Percentiles rank a stretch among this genome's conserved stretches.
Conservation (phyloP, 805 yeast species). For the Cyberlindnera japonica region DNA sequence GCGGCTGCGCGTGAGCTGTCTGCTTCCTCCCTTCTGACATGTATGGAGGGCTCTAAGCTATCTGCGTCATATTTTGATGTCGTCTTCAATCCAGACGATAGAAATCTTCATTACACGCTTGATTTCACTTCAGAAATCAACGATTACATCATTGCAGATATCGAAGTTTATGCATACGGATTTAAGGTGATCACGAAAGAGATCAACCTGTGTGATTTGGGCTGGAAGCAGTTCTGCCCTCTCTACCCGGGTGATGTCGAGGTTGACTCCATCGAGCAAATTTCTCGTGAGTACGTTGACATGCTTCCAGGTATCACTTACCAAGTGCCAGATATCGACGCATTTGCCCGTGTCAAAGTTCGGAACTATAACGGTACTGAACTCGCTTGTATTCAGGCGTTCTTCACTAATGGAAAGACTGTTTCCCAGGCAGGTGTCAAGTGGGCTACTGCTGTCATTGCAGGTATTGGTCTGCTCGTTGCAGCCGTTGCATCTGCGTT, state of each 20-base stretch:
- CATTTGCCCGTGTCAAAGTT: slow-evolving; percentile 67
- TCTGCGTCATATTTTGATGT: slow-evolving; percentile 75
- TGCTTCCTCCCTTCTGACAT: slow-evolving; percentile 81
- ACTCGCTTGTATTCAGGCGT: slow-evolving; percentile 90
- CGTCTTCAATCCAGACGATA: slow-evolving; percentile 65
- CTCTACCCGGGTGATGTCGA: slow-evolving; percentile 77
- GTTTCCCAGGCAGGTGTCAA: slow-evolving; percentile 92
- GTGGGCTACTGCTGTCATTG: slow-evolving; percentile 91
- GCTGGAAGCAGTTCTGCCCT: slow-evolving; percentile 90
- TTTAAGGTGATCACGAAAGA: slow-evolving; percentile 56
- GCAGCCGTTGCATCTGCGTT: slow-evolving; percentile 81
- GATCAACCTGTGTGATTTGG: slow-evolving; percentile 57
- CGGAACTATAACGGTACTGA: slow-evolving; percentile 50
- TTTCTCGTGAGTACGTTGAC: slow-evolving; percentile 44
- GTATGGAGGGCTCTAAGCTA: slow-evolving; percentile 73
- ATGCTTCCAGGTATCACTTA: slow-evolving; percentile 82
- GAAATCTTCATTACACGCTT: slow-evolving; percentile 63
- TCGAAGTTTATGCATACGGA: slow-evolving; percentile 84
- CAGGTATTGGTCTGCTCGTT: slow-evolving; percentile 80
- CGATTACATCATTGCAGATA: slow-evolving; percentile 63
- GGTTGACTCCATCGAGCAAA: slow-evolving; percentile 64
- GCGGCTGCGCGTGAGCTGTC: slow-evolving; percentile 33
- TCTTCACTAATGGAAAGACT: slow-evolving; percentile 82
- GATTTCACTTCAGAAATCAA: slow-evolving; percentile 65
- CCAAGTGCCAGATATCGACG: slow-evolving; percentile 92